Conservation (phyloP, 331 rosid genomes). For the Malus hybrid region DNA sequence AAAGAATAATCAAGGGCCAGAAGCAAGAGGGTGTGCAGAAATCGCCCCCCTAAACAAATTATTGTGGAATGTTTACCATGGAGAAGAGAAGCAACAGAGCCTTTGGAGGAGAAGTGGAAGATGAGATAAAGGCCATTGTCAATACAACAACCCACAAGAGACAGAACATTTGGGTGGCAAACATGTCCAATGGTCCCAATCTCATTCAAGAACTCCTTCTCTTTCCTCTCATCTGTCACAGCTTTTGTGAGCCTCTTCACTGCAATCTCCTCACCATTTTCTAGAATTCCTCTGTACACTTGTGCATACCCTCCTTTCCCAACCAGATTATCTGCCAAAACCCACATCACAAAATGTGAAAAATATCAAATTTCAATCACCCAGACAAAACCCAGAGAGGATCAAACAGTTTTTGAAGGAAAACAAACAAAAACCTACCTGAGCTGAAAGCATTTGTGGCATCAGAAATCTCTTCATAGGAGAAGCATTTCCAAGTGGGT, state of each 20-base stretch:
- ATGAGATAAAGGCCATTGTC: slow-evolving; percentile 86
- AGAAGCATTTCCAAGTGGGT: slow-evolving; percentile 95
- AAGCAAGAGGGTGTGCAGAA: neutral
- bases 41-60: neutral
- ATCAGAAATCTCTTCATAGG: slow-evolving; percentile 51
- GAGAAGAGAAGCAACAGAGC: slow-evolving; percentile 80
- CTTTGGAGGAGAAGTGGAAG: slow-evolving; percentile 67
- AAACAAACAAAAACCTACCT: slow-evolving; percentile 29
- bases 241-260: slow-evolving; percentile 80
- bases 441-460: slow-evolving; percentile 82
- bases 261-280: slow-evolving; percentile 63
- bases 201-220: slow-evolving; percentile 83
- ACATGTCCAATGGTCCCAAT: slow-evolving; percentile 95
- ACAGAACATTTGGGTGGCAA: slow-evolving; percentile 56
- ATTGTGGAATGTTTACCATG: slow-evolving; percentile 51
- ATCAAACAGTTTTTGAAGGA: neutral
- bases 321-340: slow-evolving; percentile 63
- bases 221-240: slow-evolving; percentile 73
- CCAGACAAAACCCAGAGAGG: neutral
- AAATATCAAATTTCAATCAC: neutral
- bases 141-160: slow-evolving; percentile 83
- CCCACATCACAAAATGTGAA: slow-evolving; percentile 5
- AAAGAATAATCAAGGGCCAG: neutral
- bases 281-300: slow-evolving; percentile 71
- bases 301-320: slow-evolving; percentile 95